phyloP scores from a whole-genome alignment of 768 basidiomycete genomes.

The Suillus brevipes region DNA sequence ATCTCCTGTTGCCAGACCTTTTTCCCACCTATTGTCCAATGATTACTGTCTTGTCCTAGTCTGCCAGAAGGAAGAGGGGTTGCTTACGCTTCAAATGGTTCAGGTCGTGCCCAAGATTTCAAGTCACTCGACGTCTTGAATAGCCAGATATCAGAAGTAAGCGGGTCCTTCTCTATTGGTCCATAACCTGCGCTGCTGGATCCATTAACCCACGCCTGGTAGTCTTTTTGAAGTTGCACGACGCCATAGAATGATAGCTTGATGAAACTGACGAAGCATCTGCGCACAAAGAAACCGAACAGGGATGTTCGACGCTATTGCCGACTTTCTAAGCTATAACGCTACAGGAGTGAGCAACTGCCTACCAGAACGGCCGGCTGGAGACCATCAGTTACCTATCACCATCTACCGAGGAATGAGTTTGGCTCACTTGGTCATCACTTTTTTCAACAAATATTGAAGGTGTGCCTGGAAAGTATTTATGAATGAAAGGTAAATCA shows the following conservation, averaged over 20 bases:
- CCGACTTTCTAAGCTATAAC: not conserved
- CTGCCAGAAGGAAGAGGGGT: not conserved
- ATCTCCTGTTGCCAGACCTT: slow-evolving; percentile 63
- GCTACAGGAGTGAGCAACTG: not conserved
- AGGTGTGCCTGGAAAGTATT: slow-evolving; percentile 44
- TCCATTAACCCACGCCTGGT: slow-evolving; percentile 61
- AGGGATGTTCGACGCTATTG: slow-evolving; percentile 69
- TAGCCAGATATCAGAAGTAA: slow-evolving; percentile 49
- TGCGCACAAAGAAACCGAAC: slow-evolving; percentile 79
- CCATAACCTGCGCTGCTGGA: slow-evolving; percentile 50
- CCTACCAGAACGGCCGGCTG: slow-evolving; percentile 31
- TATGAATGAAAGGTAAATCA: slow-evolving; percentile 2
- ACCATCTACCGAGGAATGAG: not conserved
- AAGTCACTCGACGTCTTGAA: slow-evolving; percentile 67
- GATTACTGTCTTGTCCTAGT: slow-evolving; percentile 7
- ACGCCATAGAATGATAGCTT: slow-evolving; percentile 77
- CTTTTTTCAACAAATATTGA: slow-evolving; percentile 59
- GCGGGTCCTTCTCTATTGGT: slow-evolving; percentile 49
- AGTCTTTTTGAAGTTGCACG: slow-evolving; percentile 65
- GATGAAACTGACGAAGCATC: slow-evolving; percentile 71
- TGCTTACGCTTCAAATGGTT: slow-evolving; percentile 59
- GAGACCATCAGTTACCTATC: not conserved
- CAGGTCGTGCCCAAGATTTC: slow-evolving; percentile 62
- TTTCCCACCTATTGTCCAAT: slow-evolving; percentile 57
- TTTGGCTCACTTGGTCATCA: slow-evolving; percentile 49